Base-by-base conservation (phyloP, 2,329 filamentous ascomycete species). In the Fusarium newnesense region DNA sequence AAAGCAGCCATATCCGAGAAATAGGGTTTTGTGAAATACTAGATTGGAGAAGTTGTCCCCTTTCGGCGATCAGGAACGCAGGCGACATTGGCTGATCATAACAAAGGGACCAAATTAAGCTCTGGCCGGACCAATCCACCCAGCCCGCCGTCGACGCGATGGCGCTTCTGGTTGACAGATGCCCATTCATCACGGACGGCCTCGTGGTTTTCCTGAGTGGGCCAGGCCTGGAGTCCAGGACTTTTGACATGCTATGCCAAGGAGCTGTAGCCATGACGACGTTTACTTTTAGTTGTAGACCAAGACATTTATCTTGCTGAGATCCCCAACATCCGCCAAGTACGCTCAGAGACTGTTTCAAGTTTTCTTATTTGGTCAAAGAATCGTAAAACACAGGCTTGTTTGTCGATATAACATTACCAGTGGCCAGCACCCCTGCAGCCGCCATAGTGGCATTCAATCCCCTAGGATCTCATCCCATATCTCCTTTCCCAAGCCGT, bases 141-240 rank as follows among this genome's bases (percentile, higher is more conserved):
- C 30, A 47, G 16, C 54, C 57, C 44, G 43, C 47, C 57, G 32
- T 53, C 44, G 53, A 43, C 60, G 63, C 57, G 60, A 58, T 64
- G 39, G 60, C 43, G 44, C 52, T 49, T 43, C 52, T 44, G 56
- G 40, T 63, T 52, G 47, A 59, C 59, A 52, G 47, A 59, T 54
- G 54, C 40, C 46, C 40, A 42, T 59, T 24, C 62, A 59, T 64
- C 64, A 49, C 63, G 47, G 61, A 58, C 32, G 24, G 58, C 61
- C 69, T 75, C 67, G 70, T 42, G 67, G 61, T 69, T 76, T 73
- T 24, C 32, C 49, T 46, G 12, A 34, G 64, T 72, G 70, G 75
- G 58, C 39, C 54, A 59, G 47, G 47, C 34, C 54, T 62, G 44
- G 42, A 32, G 54, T 56, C 19, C 43, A 60, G 21, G 56, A 43